Percentiles rank a stretch among this genome's conserved stretches.
These are phyloP conservation scores for Neoboletus brunneissimus DNA, from an alignment of 768 basidiomycete genomes.

Conservation along the genomic window DNA sequence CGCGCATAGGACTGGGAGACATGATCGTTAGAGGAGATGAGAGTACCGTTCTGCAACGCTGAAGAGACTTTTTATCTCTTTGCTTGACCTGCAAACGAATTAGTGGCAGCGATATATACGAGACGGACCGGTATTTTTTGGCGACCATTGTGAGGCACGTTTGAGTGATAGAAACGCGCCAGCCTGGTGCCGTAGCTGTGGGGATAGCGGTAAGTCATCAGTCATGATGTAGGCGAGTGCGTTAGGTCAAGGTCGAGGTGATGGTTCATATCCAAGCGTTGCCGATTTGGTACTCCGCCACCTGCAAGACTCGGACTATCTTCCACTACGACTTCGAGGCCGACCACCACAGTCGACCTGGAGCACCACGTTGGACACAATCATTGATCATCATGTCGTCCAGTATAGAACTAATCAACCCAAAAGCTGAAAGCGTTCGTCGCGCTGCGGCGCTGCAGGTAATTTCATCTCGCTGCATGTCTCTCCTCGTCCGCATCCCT, in stretches of 20 bases:
- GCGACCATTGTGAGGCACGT: conserved; percentile 23
- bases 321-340: conserved; percentile 5
- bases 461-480: conserved; percentile 21
- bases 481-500: conserved; percentile 21
- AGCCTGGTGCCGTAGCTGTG: conserved; percentile 35
- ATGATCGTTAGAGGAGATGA: conserved; percentile 10
- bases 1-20: conserved; percentile 9
- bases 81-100: conserved; percentile 13
- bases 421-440: conserved; percentile 91
- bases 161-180: conserved; percentile 30
- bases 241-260: conserved; percentile 29
- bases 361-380: conserved; percentile 21
- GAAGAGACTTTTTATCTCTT: conserved; percentile 11
- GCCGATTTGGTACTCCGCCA: conserved; percentile 35
- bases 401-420: conserved; percentile 93
- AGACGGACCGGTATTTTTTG: conserved; percentile 23
- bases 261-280: conserved; percentile 30
- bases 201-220: conserved; percentile 24
- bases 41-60: conserved; percentile 7
- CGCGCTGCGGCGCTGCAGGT: conserved; percentile 92
- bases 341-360: conserved; percentile 16
- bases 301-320: conserved; percentile 1
- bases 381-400: conserved; percentile 51
- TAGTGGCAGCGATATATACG: conserved; percentile 26
- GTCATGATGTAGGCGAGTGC: conserved; percentile 24